Conservation (phyloP, 2,329 filamentous ascomycete genomes). For the Penicillium sp. region DNA sequence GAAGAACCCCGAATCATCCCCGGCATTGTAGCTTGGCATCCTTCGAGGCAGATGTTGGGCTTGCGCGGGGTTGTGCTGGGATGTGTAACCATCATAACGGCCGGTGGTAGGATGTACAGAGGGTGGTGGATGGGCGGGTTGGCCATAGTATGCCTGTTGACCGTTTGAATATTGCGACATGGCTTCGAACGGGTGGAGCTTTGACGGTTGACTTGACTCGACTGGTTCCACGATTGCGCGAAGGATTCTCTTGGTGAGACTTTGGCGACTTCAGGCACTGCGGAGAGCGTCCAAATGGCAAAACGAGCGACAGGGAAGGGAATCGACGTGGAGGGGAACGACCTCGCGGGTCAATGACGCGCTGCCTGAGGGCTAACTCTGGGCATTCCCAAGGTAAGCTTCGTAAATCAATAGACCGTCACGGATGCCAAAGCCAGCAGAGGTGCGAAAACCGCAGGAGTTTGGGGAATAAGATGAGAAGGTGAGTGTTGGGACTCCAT, state of each 20-base stretch:
- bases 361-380: constrained; percentile 1
- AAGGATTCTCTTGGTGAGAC: not conserved
- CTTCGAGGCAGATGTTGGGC: constrained; percentile 47
- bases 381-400: constrained; percentile 8
- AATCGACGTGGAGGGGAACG: constrained; percentile 5
- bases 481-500: constrained; percentile 3
- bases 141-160: constrained; percentile 47
- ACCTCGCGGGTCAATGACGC: constrained; percentile 9
- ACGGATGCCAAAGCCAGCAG: not conserved
- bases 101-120: constrained; percentile 29
- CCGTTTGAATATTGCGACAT: constrained; percentile 58
- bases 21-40: constrained; percentile 69
- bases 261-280: not conserved
- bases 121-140: constrained; percentile 29
- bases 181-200: constrained; percentile 5
- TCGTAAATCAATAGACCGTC: not conserved
- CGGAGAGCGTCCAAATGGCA: not conserved
- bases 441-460: not conserved
- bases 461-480: not conserved
- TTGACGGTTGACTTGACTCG: not conserved
- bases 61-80: constrained; percentile 41
- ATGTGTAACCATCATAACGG: constrained; percentile 42
- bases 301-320: constrained; percentile 3
- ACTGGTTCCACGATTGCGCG: not conserved
- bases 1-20: constrained; percentile 63